Evolutionary conservation across 2,329 filamentous ascomycete genomes (phyloP), one percentile per base, ranked within the genome.

Genomic region (Metarhizium rileyi): DNA sequence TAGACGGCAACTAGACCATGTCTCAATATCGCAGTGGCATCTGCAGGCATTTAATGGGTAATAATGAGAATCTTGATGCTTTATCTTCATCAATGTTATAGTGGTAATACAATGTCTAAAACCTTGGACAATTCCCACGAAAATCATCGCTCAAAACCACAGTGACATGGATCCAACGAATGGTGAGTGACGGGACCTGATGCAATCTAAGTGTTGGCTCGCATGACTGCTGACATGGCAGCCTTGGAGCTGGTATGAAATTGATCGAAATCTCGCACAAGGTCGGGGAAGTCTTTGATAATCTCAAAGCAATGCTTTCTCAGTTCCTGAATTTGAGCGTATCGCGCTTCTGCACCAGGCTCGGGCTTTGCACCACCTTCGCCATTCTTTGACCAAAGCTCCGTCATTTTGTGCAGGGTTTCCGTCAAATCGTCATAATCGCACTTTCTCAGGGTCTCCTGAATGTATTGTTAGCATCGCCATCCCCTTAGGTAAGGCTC

Each of bases 201-300:
- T 6, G 14, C 33, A 10, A 40, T 7, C 20, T 25, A 25, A 26
- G 38, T 5, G 20, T 42, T 25, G 43, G 46, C 22, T 22, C 46
- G 30, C 22, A 26, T 4, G 12, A 43, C 40, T 9, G 49, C 46
- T 44, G 44, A 52, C 45, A 38, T 36, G n/a, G 50, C 48, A 10
- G 56, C 47, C 44, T 54, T 49, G 9, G 56, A 53, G 42, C 51
- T 53, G 22, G 52, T 51, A 26, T 51, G 43, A 26, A 63, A 59
- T 16, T 50, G 53, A 27, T 63, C 61, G 51, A 63, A 63, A 44
- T 63, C 62, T 16, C 55, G 53, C 18, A 51, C 53, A 46, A 64
- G 54, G 6, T 58, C 56, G 5, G 61, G 61, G 42, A 59, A 63
- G 5, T 59, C 60, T 18, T 58, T 52, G 14, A 64, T 44, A 44